Evolutionary conservation across 441 rosid species (phyloP), one percentile per base, ranked within the genome.

Genomic region (Sinapis alba): DNA sequence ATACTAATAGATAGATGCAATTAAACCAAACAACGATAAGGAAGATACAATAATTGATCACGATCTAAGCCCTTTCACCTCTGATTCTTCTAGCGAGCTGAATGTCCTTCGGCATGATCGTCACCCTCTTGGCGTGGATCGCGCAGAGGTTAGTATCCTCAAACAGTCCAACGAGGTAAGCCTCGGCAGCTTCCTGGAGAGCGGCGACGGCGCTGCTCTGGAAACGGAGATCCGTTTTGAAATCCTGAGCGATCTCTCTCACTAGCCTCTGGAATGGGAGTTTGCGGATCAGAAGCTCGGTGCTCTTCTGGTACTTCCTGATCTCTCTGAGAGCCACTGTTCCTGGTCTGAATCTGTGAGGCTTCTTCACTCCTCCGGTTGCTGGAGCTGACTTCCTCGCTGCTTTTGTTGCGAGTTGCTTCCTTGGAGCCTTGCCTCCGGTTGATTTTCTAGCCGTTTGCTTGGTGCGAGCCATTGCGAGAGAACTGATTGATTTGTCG

Each of bases 281-380:
- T 41, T 86, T 86, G 11, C 90, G 79, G 62, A 86, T 86, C 50
- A 87, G 65, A 21, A 87, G 85, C 81, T 87, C 90, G 1, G 90
- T 85, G 75, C 90, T 87, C 86, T 87, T 87, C 82, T 88, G 92
- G 72, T 88, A 88, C 78, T 88, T 87, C 73, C 88, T 78, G 50
- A 87, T 87, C 65, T 87, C 90, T 1, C 90, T 78, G 4, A 87
- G 19, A 2, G 90, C 90, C 3, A 87, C 90, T 0, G 90, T 87
- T 36, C 88, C 88, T 0, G 88, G 90, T 54, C 90, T 81, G 83
- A 87, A 87, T 41, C 90, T 82, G 82, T 87, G 90, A 0, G 90
- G 90, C 61, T 87, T 87, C 88, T 87, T 87, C 78, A 87, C 90
- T 34, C 90, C 90, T 59, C 90, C 90, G 16, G 90, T 87, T 6